These are phyloP conservation scores for Coniochaeta sp. DNA, from an alignment of 2,329 filamentous ascomycete genomes.

Conservation along the genomic window DNA sequence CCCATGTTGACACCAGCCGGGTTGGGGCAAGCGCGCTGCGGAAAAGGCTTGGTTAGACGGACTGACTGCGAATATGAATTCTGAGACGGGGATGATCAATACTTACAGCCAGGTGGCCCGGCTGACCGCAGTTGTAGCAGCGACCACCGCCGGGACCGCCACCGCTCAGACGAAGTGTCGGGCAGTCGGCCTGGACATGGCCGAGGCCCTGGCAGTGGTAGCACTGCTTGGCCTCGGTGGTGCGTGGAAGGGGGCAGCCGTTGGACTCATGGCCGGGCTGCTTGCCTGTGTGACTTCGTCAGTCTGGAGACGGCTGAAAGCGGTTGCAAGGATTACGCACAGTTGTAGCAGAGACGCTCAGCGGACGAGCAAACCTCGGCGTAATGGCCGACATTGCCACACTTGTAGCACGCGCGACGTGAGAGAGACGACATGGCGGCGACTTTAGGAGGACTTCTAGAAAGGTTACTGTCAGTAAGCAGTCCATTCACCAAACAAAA, in stretches of 20 bases:
- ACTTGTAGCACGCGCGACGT: slow-evolving; percentile 77
- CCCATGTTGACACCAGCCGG: slow-evolving; percentile 57
- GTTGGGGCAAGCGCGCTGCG: slow-evolving; percentile 73
- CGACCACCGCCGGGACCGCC: slow-evolving; percentile 73
- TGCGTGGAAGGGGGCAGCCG: slow-evolving; percentile 91
- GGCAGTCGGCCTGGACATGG: slow-evolving; percentile 98
- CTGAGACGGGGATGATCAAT: background rate
- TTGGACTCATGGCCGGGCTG: slow-evolving; percentile 95
- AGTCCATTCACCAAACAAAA: background rate
- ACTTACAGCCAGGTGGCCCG: slow-evolving; percentile 81
- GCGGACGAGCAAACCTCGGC: slow-evolving; percentile 93
- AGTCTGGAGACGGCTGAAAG: slow-evolving; percentile 7
- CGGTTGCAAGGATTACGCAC: slow-evolving; percentile 43
- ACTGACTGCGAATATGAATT: background rate
- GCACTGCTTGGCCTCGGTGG: slow-evolving; percentile 98
- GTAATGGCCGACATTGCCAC: slow-evolving; percentile 75
- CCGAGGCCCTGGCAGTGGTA: slow-evolving; percentile 99
- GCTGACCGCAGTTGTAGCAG: slow-evolving; percentile 95
- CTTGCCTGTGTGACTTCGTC: slow-evolving; percentile 50
- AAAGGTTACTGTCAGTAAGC: background rate
- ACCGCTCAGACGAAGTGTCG: slow-evolving; percentile 85
- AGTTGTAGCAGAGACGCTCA: slow-evolving; percentile 99
- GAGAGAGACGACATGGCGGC: slow-evolving; percentile 66
- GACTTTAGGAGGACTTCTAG: background rate
- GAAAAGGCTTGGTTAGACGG: slow-evolving; percentile 5